These are phyloP conservation scores for Cystobasidium slooffiae DNA, from an alignment of 1,284 basidiomycete genomes.

Conservation along the genomic window DNA sequence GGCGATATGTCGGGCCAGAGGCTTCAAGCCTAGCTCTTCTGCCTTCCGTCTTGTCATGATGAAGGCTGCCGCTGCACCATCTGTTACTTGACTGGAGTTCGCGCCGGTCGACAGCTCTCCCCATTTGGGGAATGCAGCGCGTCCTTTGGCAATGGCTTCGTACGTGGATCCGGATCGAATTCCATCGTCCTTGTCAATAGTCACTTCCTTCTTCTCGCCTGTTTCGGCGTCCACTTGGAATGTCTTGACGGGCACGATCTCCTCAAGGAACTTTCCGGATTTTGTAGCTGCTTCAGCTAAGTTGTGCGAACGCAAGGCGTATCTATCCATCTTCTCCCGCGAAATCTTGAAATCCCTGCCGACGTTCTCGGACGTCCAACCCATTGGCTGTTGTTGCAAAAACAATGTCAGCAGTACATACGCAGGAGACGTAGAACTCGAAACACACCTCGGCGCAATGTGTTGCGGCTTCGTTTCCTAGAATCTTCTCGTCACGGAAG, in stretches of 20 bases:
- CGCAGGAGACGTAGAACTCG: background rate
- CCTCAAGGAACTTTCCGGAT: constrained; percentile 70
- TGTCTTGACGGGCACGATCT: constrained; percentile 75
- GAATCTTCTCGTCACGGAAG: constrained; percentile 62
- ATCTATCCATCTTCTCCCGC: constrained; percentile 81
- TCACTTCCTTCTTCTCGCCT: constrained; percentile 64
- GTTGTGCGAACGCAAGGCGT: constrained; percentile 77
- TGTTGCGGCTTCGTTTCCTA: constrained; percentile 62
- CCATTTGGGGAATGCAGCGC: constrained; percentile 86
- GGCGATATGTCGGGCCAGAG: constrained; percentile 77
- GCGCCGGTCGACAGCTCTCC: constrained; percentile 81
- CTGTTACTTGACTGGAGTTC: constrained; percentile 80
- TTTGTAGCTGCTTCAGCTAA: constrained; percentile 68
- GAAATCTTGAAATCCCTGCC: constrained; percentile 72
- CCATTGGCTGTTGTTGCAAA: constrained; percentile 70
- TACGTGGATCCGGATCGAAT: constrained; percentile 77
- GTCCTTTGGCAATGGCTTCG: constrained; percentile 70
- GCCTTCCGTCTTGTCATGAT: constrained; percentile 86
- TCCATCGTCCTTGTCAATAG: constrained; percentile 77
- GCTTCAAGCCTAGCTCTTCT: constrained; percentile 72
- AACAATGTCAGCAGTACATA: background rate
- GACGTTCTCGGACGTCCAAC: constrained; percentile 70
- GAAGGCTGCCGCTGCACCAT: constrained; percentile 82
- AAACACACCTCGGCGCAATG: constrained; percentile 60
- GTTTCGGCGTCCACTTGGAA: constrained; percentile 58